phyloP scores from a whole-genome alignment of 2,329 filamentous ascomycete species.

The Fusarium brevicatenulatum region DNA sequence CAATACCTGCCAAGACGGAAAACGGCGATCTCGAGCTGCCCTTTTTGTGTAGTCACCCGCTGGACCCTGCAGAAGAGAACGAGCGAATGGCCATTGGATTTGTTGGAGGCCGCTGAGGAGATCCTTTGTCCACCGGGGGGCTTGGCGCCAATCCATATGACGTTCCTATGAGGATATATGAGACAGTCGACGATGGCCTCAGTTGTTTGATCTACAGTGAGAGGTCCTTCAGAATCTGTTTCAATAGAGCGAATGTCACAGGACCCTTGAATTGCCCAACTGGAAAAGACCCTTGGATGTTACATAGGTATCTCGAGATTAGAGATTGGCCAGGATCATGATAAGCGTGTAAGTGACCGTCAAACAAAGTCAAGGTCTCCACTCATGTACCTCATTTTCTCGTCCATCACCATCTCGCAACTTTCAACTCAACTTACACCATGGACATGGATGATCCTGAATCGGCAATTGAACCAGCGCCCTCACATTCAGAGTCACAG shows the following conservation, averaged over 20 bases:
- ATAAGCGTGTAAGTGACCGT: slow-evolving; percentile 26
- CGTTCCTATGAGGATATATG: slow-evolving; percentile 20
- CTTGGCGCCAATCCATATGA: slow-evolving; percentile 34
- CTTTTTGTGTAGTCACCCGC: slow-evolving; percentile 12
- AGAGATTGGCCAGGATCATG: slow-evolving; percentile 8
- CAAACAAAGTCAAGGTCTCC: slow-evolving; percentile 3
- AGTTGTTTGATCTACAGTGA: slow-evolving; percentile 16
- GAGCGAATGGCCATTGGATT: neutral
- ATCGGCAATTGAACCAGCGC: slow-evolving; percentile 9
- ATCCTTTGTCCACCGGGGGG: slow-evolving; percentile 5
- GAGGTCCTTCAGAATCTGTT: neutral
- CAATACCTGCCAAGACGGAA: slow-evolving; percentile 28
- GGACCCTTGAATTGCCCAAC: neutral
- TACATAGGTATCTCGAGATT: slow-evolving; percentile 2
- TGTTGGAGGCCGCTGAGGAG: slow-evolving; percentile 30
- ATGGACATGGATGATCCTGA: slow-evolving; percentile 40
- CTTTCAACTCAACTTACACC: slow-evolving; percentile 32
- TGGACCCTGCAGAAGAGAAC: slow-evolving; percentile 23
- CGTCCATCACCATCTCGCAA: slow-evolving; percentile 32
- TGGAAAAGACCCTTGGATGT: neutral
- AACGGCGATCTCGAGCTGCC: slow-evolving; percentile 22
- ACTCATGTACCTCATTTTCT: slow-evolving; percentile 30
- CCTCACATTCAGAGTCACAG: neutral
- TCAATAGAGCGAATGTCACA: neutral
- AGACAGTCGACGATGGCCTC: slow-evolving; percentile 26